Percentiles rank a stretch among this genome's conserved stretches.
These are phyloP conservation scores for Leccinum angustisporum DNA, from an alignment of 1,284 basidiomycete species.

Conservation along the genomic window DNA sequence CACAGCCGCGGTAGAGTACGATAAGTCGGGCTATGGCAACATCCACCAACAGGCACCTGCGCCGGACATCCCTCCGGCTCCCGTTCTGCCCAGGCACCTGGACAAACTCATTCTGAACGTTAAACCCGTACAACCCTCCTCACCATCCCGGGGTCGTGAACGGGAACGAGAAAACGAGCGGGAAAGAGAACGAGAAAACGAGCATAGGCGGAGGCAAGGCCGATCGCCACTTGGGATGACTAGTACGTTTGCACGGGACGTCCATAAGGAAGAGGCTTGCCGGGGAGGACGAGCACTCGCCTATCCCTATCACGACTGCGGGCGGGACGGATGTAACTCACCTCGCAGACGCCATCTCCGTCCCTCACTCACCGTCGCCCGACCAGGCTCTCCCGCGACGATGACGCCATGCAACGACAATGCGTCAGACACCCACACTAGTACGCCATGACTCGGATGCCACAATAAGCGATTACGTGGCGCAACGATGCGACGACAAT, in stretches of 20 bases:
- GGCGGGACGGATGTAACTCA: slow-evolving; percentile 38
- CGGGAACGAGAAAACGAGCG: slow-evolving; percentile 33
- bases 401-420: too few relatives aligned
- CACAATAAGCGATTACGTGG: too few relatives aligned
- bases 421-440: too few relatives aligned
- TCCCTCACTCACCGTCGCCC: too few relatives aligned
- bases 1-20: slow-evolving; percentile 35
- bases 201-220: slow-evolving; percentile 32
- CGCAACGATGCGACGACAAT: too few relatives aligned
- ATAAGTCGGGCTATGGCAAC: slow-evolving; percentile 27
- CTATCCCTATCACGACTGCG: slow-evolving; percentile 38
- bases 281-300: slow-evolving; percentile 20
- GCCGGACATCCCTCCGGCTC: slow-evolving; percentile 81
- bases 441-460: too few relatives aligned
- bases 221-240: slow-evolving; percentile 33
- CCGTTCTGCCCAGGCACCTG: slow-evolving; percentile 84
- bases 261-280: slow-evolving; percentile 23
- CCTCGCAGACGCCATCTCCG: slow-evolving; percentile 11
- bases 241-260: slow-evolving; percentile 27
- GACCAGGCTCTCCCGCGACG: too few relatives aligned
- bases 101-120: slow-evolving; percentile 92
- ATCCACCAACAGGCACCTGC: slow-evolving; percentile 44
- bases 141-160: slow-evolving; percentile 34
- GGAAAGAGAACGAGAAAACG: slow-evolving; percentile 32
- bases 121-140: slow-evolving; percentile 37